Base-by-base conservation (phyloP, 2,329 filamentous ascomycete species). In the Chaetomium strumarium region DNA sequence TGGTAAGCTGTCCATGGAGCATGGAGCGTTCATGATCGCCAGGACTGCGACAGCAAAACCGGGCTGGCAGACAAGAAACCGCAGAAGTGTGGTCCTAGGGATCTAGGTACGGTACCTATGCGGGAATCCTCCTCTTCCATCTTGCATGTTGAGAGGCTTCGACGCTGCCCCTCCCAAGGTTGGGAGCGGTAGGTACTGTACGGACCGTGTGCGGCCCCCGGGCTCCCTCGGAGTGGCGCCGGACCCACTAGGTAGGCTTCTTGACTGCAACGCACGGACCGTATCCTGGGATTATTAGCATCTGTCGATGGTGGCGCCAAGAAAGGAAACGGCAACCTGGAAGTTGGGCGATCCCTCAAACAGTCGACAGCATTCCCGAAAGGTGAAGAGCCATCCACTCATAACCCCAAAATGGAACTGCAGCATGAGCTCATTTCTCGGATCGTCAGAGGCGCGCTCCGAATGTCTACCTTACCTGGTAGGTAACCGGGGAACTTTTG, bases 341-440 rank as follows among this genome's bases (percentile, higher is more conserved):
- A n/a, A n/a, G n/a, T 39, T 54, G 29, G 53, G 37, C 48, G 51
- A 58, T 56, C 53, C 53, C 55, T 55, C 53, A 55, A 55, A 49
- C 42, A 41, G 54, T 51, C 46, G 37, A 38, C 43, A 42, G 30
- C 36, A 31, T n/a, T 30, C 48, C 55, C 43, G 50, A 56, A 57
- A 51, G 12, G 55, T 52, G 31, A 51, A 46, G n/a, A 33, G 14
- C 49, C 44, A 30, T 46, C 33, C 38, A 29, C 34, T 38, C 24
- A 53, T 38, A 53, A 39, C 24, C 52, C 55, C 34, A 50, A 59
- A 57, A 46, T 42, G 55, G 50, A 42, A 29, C 43, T 48, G 40
- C 43, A 19, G 9, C 46, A 37, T 40, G 49, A 37, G 7, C 24
- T 24, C 24, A 17, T 29, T 39, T 39, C 46, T 51, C 38, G 33